These are phyloP conservation scores for Pestalotiopsis sp. DNA, from an alignment of 2,329 filamentous ascomycete species.

Conservation along the genomic window DNA sequence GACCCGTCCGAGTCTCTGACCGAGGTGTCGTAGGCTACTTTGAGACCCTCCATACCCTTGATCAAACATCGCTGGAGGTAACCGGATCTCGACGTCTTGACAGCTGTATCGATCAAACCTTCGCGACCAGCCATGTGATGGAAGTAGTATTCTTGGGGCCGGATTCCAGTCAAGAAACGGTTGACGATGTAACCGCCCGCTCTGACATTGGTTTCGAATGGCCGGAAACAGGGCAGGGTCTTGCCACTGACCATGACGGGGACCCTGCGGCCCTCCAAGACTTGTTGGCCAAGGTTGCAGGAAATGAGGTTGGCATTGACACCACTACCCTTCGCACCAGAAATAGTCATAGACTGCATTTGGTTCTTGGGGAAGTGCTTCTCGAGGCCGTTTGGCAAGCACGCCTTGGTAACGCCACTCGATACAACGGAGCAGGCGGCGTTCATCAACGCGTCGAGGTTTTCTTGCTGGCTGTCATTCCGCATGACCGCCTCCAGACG, in stretches of 20 bases:
- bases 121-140: slow-evolving; percentile 99
- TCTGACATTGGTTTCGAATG: slow-evolving; percentile 85
- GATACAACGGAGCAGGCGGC: slow-evolving; percentile 71
- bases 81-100: slow-evolving; percentile 96
- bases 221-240: slow-evolving; percentile 89
- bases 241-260: slow-evolving; percentile 98
- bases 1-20: slow-evolving; percentile 93
- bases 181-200: slow-evolving; percentile 94
- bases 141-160: slow-evolving; percentile 98
- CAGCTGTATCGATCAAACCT: slow-evolving; percentile 96
- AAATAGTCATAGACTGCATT: slow-evolving; percentile 98
- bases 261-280: slow-evolving; percentile 91
- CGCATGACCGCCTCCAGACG: slow-evolving; percentile 88
- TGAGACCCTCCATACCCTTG: slow-evolving; percentile 96
- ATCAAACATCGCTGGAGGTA: slow-evolving; percentile 97
- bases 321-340: slow-evolving; percentile 87
- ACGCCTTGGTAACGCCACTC: slow-evolving; percentile 74
- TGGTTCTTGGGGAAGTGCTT: slow-evolving; percentile 96
- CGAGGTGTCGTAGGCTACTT: slow-evolving; percentile 89
- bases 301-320: slow-evolving; percentile 98
- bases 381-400: slow-evolving; percentile 79
- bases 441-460: slow-evolving; percentile 88
- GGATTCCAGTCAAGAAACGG: slow-evolving; percentile 96
- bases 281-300: slow-evolving; percentile 95
- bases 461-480: slow-evolving; percentile 88